phyloP scores from a whole-genome alignment of 768 basidiomycete genomes.

The Kwoniella bestiolae region DNA sequence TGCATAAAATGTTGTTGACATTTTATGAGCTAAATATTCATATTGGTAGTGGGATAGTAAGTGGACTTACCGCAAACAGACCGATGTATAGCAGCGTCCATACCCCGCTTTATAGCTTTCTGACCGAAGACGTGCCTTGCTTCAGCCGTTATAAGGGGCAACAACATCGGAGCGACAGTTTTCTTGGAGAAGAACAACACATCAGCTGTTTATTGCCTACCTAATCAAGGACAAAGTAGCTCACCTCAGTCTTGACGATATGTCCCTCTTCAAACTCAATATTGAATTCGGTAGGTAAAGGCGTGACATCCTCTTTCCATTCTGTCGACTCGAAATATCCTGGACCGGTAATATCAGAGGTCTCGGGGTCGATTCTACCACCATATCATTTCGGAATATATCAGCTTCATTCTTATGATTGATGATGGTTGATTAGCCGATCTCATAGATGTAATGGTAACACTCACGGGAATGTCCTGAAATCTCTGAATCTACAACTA shows the following conservation, averaged over 20 bases:
- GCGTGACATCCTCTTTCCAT: constrained; percentile 30
- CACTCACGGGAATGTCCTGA: constrained; percentile 46
- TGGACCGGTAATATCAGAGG: constrained; percentile 37
- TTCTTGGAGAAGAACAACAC: constrained; percentile 29
- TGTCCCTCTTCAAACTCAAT: constrained; percentile 24
- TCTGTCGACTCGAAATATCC: constrained; percentile 46
- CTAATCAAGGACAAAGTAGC: too few relatives aligned
- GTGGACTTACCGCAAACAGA: constrained; percentile 48
- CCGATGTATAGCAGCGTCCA: constrained; percentile 45
- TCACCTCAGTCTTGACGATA: constrained; percentile 44
- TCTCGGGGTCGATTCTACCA: constrained; percentile 43
- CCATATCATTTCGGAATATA: constrained; percentile 3
- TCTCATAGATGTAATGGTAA: too few relatives aligned
- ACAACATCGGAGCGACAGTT: constrained; percentile 46
- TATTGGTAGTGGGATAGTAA: too few relatives aligned
- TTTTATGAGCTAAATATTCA: too few relatives aligned
- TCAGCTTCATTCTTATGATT: too few relatives aligned
- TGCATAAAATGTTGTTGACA: too few relatives aligned
- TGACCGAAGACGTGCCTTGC: constrained; percentile 42
- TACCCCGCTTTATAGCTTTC: constrained; percentile 40
- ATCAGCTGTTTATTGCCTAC: background rate
- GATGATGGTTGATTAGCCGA: too few relatives aligned
- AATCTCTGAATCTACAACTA: constrained; percentile 48
- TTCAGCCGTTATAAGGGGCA: constrained; percentile 50
- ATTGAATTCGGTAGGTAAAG: constrained; percentile 50